Conservation (phyloP, 1,139 yeast genomes). For the Yamadazyma atmosphaerica region DNA sequence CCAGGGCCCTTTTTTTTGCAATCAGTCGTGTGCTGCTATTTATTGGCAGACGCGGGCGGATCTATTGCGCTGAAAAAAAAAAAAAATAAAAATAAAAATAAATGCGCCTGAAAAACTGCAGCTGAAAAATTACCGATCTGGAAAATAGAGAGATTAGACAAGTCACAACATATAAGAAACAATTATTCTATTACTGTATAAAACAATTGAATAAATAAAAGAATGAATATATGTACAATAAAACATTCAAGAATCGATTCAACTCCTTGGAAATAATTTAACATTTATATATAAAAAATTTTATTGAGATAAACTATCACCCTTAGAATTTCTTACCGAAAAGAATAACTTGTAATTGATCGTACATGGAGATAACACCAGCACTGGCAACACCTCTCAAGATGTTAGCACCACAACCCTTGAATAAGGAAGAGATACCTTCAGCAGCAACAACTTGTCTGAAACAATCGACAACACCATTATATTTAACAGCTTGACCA, state of each 20-base stretch:
- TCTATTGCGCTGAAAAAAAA: background rate
- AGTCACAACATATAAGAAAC: background rate
- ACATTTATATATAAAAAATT: background rate
- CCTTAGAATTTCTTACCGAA: slow-evolving; percentile 50
- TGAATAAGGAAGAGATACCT: slow-evolving; percentile 52
- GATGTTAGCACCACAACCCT: slow-evolving; percentile 59
- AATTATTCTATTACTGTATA: slow-evolving; percentile 15
- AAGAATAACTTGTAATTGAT: slow-evolving; percentile 51
- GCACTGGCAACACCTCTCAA: slow-evolving; percentile 61
- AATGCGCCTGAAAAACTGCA: slow-evolving; percentile 1
- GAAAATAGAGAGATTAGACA: background rate
- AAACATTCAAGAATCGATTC: slow-evolving; percentile 21
- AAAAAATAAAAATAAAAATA: background rate
- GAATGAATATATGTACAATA: slow-evolving; percentile 21
- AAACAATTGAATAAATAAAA: slow-evolving; percentile 13
- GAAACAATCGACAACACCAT: slow-evolving; percentile 53
- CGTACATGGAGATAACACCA: slow-evolving; percentile 55
- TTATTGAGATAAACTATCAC: slow-evolving; percentile 7
- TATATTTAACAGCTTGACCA: slow-evolving; percentile 55
- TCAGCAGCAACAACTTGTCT: slow-evolving; percentile 52
- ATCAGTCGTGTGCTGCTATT: background rate
- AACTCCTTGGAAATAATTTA: background rate
- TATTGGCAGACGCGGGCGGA: too few relatives aligned
- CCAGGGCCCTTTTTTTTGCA: background rate
- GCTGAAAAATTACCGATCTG: slow-evolving; percentile 1